A percentile compares a stretch with the other conserved stretches of the same genome.
Evolutionary conservation across 2,329 filamentous ascomycete genomes (phyloP).

Genomic region (Neofusicoccum umdonicola): DNA sequence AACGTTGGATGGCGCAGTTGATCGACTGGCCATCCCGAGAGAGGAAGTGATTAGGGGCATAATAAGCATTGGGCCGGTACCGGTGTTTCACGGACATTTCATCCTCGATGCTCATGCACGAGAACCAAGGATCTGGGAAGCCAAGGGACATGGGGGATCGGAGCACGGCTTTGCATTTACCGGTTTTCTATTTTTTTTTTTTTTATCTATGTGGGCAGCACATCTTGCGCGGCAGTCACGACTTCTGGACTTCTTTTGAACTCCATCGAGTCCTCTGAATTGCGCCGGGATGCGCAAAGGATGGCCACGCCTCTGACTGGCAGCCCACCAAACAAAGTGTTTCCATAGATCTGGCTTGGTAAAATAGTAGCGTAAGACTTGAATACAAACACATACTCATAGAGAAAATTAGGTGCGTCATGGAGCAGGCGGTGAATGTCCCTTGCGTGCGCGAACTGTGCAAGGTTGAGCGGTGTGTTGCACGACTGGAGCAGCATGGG

Average conservation of each 20-base stretch:
- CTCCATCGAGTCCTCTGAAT: not conserved
- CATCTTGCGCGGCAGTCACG: not conserved
- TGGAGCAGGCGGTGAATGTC: not conserved
- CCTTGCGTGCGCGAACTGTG: not conserved
- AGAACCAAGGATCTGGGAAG: not conserved
- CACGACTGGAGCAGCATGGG: not conserved
- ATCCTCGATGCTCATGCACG: conserved; percentile 14
- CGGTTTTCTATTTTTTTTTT: not conserved
- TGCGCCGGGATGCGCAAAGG: not conserved
- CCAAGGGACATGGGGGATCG: not conserved
- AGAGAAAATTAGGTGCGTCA: not conserved
- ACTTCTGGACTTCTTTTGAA: not conserved
- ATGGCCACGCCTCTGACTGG: not conserved
- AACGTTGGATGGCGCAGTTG: conserved; percentile 62
- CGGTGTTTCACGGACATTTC: conserved; percentile 18
- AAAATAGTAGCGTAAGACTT: conserved; percentile 5
- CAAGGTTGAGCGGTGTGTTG: not conserved
- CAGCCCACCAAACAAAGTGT: not conserved
- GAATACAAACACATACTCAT: conserved; percentile 12
- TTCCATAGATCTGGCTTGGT: conserved; percentile 7
- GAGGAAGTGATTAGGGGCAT: not conserved
- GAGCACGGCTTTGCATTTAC: conserved; percentile 6
- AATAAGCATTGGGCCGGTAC: conserved; percentile 18
- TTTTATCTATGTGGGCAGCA: not conserved
- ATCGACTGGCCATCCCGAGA: conserved; percentile 21